These are phyloP conservation scores for Pneumocystis jirovecii DNA, from an alignment of 1,139 yeast species.

Conservation along the genomic window DNA sequence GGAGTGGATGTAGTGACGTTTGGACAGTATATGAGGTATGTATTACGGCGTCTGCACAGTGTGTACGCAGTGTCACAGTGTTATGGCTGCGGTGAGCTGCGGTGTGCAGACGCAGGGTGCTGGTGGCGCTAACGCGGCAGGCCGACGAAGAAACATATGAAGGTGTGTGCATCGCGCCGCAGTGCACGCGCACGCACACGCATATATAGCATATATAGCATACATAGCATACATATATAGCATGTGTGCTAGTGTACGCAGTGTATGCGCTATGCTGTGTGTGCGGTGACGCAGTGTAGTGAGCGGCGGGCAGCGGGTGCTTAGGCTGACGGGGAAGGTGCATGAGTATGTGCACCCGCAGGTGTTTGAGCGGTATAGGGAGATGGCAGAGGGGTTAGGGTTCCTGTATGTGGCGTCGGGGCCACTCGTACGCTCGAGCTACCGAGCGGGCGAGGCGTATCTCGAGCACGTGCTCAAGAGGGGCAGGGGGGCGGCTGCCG, in stretches of 20 bases:
- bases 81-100: too few relatives aligned
- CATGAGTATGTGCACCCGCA: conserved; percentile 93
- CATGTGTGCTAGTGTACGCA: too few relatives aligned
- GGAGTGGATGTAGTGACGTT: conserved; percentile 91
- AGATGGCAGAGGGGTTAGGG: conserved; percentile 75
- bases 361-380: conserved; percentile 86
- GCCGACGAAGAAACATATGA: conserved; percentile 96
- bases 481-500: too few relatives aligned
- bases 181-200: too few relatives aligned
- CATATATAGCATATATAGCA: too few relatives aligned
- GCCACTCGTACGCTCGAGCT: conserved; percentile 88
- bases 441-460: conserved; percentile 96
- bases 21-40: conserved; percentile 78
- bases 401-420: conserved; percentile 95
- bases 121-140: conserved; percentile 4
- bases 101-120: too few relatives aligned
- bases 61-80: too few relatives aligned
- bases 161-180: conserved; percentile 26
- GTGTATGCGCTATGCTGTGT: too few relatives aligned
- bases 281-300: too few relatives aligned
- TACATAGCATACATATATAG: too few relatives aligned
- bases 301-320: too few relatives aligned
- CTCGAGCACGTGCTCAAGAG: conserved; percentile 83
- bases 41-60: background rate
- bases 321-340: conserved; percentile 29